Conservation (phyloP, 2,329 filamentous ascomycete genomes). For the Ambrosiella beaveri region DNA sequence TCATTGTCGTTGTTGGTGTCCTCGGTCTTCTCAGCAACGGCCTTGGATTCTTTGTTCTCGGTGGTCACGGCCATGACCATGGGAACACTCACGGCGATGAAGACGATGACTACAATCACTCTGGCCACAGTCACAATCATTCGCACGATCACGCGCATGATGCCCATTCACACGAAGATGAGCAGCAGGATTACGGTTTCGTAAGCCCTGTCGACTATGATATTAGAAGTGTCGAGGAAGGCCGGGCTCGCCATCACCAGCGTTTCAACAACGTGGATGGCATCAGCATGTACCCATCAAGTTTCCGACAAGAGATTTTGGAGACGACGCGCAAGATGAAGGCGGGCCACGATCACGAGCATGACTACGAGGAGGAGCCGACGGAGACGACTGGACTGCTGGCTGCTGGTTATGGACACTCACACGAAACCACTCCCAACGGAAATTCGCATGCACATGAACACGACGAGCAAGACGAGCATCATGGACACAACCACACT, state of each 20-base stretch:
- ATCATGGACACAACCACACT: conserved; percentile 64
- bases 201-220: conserved; percentile 17
- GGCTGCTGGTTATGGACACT: conserved; percentile 16
- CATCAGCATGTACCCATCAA: conserved; percentile 75
- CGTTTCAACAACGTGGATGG: conserved; percentile 50
- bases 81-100: conserved; percentile 40
- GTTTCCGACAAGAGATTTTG: conserved; percentile 84
- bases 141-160: conserved; percentile 17
- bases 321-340: conserved; percentile 37
- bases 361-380: conserved; percentile 22
- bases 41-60: conserved; percentile 74
- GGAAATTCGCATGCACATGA: conserved; percentile 14
- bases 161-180: conserved; percentile 29
- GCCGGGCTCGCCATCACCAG: conserved; percentile 16
- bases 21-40: conserved; percentile 78
- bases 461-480: conserved; percentile 32
- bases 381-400: conserved; percentile 33
- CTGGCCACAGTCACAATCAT: conserved; percentile 24
- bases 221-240: conserved; percentile 31
- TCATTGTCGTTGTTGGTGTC: conserved; percentile 80
- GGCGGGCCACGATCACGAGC: conserved; percentile 28
- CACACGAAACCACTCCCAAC: background rate
- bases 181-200: conserved; percentile 23
- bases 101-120: conserved; percentile 32
- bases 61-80: conserved; percentile 79